Evolutionary conservation across 257 asterid species (phyloP).

Genomic region (Osmanthus fragrans): DNA sequence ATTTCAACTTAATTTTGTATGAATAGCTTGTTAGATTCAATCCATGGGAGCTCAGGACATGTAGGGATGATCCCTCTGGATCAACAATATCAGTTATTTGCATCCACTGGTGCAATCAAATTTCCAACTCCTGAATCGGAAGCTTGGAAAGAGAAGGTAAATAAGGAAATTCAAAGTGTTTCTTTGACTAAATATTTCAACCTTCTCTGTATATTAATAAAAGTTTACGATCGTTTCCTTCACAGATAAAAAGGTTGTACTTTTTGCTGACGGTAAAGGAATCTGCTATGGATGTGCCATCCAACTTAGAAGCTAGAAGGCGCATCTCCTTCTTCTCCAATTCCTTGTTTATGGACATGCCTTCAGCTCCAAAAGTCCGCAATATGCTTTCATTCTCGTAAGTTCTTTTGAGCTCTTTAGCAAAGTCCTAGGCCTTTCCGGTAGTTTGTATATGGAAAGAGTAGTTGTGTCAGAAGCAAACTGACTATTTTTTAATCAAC

Average conservation of each 20-base stretch:
- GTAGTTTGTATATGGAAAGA: constrained; percentile 9
- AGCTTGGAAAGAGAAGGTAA: constrained; percentile 99
- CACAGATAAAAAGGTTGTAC: constrained; percentile 92
- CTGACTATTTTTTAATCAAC: background rate
- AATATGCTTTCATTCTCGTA: constrained; percentile 99
- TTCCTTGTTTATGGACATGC: constrained; percentile 99
- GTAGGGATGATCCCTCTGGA: constrained; percentile 88
- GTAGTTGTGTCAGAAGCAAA: background rate
- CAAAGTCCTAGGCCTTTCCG: background rate
- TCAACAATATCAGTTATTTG: constrained; percentile 96
- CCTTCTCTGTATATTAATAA: constrained; percentile 15
- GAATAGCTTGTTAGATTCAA: constrained; percentile 81
- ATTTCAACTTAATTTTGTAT: constrained; percentile 25
- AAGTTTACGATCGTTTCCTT: constrained; percentile 19
- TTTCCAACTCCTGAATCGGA: constrained; percentile 89
- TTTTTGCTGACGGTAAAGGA: constrained; percentile 94
- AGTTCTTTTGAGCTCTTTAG: constrained; percentile 36
- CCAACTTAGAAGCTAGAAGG: constrained; percentile 97
- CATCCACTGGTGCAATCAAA: constrained; percentile 92
- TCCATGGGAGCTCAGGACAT: constrained; percentile 76
- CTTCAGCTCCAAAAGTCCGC: constrained; percentile 97
- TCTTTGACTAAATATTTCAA: background rate
- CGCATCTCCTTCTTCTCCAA: constrained; percentile 96
- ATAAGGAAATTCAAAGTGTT: constrained; percentile 9
- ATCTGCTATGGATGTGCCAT: constrained; percentile 99